A percentile compares a stretch with the other conserved stretches of the same genome.
Conservation (phyloP, 768 basidiomycete species). For the Cyathus striatus region DNA sequence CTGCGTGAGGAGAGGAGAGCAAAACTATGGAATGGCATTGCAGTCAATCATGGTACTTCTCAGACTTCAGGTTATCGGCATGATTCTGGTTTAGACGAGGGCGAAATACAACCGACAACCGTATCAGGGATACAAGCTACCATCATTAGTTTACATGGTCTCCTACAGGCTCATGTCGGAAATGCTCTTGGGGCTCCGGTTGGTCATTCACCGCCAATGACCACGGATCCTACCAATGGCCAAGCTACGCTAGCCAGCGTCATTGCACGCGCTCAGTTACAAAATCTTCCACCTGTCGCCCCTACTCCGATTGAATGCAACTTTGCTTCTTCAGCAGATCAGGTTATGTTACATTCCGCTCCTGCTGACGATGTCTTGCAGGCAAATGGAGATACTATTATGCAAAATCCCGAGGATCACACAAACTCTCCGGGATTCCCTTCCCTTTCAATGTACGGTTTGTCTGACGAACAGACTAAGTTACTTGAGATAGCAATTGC, state of each 20-base stretch:
- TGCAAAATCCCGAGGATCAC: constrained; percentile 7
- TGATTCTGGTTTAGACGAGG: constrained; percentile 45
- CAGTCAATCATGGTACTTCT: constrained; percentile 29
- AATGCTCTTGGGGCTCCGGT: constrained; percentile 42
- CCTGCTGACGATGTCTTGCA: no score
- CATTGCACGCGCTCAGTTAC: constrained; percentile 65
- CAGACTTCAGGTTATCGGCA: constrained; percentile 17
- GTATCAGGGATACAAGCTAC: constrained; percentile 46
- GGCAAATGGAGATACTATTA: constrained; percentile 3
- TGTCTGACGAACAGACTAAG: constrained; percentile 69
- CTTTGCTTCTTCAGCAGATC: no score
- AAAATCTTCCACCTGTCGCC: constrained; percentile 25
- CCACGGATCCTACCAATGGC: constrained; percentile 42
- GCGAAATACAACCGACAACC: constrained; percentile 47
- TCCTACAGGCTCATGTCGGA: constrained; percentile 55
- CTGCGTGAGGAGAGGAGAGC: constrained; percentile 56
- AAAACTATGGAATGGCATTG: constrained; percentile 61
- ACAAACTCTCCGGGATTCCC: constrained; percentile 15
- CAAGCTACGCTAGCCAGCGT: constrained; percentile 70
- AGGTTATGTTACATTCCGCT: no score
- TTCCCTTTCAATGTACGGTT: constrained; percentile 60
- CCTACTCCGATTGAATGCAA: no score
- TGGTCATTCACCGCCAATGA: constrained; percentile 19
- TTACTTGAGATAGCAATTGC: constrained; percentile 71
- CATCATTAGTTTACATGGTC: constrained; percentile 48